phyloP scores from a whole-genome alignment of 257 asterid species.

The Orobanche coerulescens region DNA sequence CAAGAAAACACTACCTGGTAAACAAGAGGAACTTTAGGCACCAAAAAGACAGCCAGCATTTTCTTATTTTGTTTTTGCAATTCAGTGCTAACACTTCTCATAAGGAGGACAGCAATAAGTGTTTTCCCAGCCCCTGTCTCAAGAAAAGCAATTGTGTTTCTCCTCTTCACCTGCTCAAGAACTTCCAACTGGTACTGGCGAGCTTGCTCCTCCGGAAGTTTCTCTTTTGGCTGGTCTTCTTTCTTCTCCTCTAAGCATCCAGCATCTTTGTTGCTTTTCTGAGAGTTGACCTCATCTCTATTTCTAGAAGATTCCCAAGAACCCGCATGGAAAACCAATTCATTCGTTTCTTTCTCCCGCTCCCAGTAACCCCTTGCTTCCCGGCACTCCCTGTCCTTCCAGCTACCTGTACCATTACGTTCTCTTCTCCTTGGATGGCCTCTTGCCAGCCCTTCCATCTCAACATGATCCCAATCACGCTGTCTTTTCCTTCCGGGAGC shows the following conservation, averaged over 20 bases:
- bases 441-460: slow-evolving; percentile 44
- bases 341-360: slow-evolving; percentile 73
- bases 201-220: slow-evolving; percentile 74
- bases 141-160: slow-evolving; percentile 89
- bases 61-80: slow-evolving; percentile 64
- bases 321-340: slow-evolving; percentile 68
- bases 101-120: slow-evolving; percentile 84
- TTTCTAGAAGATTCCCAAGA: slow-evolving; percentile 64
- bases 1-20: slow-evolving; percentile 62
- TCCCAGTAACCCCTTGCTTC: slow-evolving; percentile 92
- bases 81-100: slow-evolving; percentile 63
- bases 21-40: slow-evolving; percentile 97
- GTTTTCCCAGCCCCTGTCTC: slow-evolving; percentile 99
- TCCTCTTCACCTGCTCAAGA: slow-evolving; percentile 88
- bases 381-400: slow-evolving; percentile 56
- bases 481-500: slow-evolving; percentile 56
- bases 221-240: slow-evolving; percentile 44
- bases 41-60: slow-evolving; percentile 89
- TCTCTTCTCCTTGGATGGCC: slow-evolving; percentile 59
- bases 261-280: slow-evolving; percentile 28
- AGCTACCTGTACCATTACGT: slow-evolving; percentile 31
- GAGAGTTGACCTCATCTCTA: slow-evolving; percentile 41
- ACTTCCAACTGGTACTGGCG: slow-evolving; percentile 98
- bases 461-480: slow-evolving; percentile 47
- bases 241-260: slow-evolving; percentile 42